A percentile compares a stretch with the other conserved stretches of the same genome.
phyloP scores from a whole-genome alignment of 306 rosid genomes.

The Castanospermum australe region DNA sequence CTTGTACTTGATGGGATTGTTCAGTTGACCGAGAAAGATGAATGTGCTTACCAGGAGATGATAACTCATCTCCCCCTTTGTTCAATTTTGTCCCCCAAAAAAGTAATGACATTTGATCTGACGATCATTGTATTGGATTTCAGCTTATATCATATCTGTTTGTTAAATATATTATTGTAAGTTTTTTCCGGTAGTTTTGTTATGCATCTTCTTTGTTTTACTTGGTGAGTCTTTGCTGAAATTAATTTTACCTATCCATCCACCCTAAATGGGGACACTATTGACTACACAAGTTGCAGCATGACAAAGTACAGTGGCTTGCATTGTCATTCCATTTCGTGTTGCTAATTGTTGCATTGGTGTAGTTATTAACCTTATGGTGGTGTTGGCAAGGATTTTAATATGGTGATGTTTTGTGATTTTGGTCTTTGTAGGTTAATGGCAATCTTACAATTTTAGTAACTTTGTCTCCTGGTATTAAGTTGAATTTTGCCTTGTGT shows the following conservation, averaged over 20 bases:
- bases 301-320: background rate
- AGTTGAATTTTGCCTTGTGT: background rate
- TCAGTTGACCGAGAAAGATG: conserved; percentile 95
- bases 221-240: background rate
- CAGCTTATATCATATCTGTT: background rate
- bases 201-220: background rate
- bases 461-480: too few relatives aligned
- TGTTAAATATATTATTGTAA: background rate
- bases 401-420: background rate
- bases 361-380: background rate
- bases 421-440: background rate
- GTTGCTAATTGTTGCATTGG: background rate
- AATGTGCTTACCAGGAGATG: conserved; percentile 99
- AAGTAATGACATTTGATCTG: conserved; percentile 44
- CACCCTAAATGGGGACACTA: background rate
- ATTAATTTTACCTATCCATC: background rate
- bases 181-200: background rate
- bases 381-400: background rate
- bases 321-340: background rate
- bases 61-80: conserved; percentile 96
- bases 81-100: conserved; percentile 81
- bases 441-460: background rate
- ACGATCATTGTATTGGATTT: background rate
- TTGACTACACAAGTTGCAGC: background rate
- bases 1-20: conserved; percentile 98